Evolutionary conservation across 768 basidiomycete genomes (phyloP).

Genomic region (Chalciporus chontae): DNA sequence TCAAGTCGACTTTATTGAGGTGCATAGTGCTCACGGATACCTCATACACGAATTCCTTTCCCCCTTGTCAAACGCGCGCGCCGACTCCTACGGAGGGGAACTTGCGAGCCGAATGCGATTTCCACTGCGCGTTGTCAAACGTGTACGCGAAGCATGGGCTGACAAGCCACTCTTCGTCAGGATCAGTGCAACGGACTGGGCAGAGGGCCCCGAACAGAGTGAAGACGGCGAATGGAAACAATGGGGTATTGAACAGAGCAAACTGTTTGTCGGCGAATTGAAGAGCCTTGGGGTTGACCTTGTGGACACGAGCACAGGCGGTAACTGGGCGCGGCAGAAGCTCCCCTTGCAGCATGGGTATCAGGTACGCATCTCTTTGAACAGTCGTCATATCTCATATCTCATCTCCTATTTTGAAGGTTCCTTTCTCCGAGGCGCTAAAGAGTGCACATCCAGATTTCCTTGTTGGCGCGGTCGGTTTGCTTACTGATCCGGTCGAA

Average conservation of each 20-base stretch:
- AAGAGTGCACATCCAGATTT: slow-evolving; percentile 58
- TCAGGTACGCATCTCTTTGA: slow-evolving; percentile 41
- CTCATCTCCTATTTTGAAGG: slow-evolving; percentile 33
- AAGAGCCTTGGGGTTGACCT: slow-evolving; percentile 66
- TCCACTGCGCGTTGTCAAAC: slow-evolving; percentile 53
- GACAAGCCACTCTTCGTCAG: slow-evolving; percentile 71
- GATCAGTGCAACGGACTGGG: slow-evolving; percentile 68
- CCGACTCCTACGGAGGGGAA: slow-evolving; percentile 69
- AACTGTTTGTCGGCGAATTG: slow-evolving; percentile 51
- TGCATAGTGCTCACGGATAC: slow-evolving; percentile 67
- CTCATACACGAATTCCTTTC: slow-evolving; percentile 67
- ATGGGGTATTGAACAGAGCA: slow-evolving; percentile 81
- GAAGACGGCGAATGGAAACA: slow-evolving; percentile 53
- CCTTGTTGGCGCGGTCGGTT: slow-evolving; percentile 61
- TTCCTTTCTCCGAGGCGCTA: slow-evolving; percentile 64
- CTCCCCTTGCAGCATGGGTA: slow-evolving; percentile 53
- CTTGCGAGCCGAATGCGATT: slow-evolving; percentile 73
- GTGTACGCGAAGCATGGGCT: slow-evolving; percentile 53
- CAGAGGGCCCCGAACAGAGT: slow-evolving; percentile 51
- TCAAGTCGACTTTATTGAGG: slow-evolving; percentile 67
- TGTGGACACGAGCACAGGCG: slow-evolving; percentile 69
- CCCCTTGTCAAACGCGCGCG: slow-evolving; percentile 69
- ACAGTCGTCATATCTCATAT: background rate
- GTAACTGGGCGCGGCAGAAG: slow-evolving; percentile 59
- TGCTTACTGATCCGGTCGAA: slow-evolving; percentile 62